These are phyloP conservation scores for Blastomyces parvus DNA, from an alignment of 2,329 filamentous ascomycete species.

Conservation along the genomic window DNA sequence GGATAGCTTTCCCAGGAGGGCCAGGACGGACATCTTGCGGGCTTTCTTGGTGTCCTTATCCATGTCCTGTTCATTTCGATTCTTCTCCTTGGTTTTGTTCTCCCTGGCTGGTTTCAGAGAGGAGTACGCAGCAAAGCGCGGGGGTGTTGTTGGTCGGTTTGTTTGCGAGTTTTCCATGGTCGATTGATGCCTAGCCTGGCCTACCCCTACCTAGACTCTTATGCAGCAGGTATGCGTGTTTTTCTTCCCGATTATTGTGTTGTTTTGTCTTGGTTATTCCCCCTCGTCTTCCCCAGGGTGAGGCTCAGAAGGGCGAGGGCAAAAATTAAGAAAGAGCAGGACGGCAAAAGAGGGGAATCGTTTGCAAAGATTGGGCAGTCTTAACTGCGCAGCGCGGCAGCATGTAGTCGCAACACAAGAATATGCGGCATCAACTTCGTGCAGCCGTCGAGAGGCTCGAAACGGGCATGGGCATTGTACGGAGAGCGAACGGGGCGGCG, in stretches of 20 bases:
- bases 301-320: not conserved
- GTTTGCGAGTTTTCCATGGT: not conserved
- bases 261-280: not conserved
- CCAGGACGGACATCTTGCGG: not conserved
- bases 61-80: not conserved
- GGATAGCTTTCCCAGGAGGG: constrained; percentile 3
- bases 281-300: not conserved
- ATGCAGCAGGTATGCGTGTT: not conserved
- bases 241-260: not conserved
- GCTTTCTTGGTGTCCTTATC: not conserved
- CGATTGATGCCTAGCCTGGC: too few relatives aligned
- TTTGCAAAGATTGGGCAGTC: not conserved
- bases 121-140: not conserved
- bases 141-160: not conserved
- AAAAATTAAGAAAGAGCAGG: not conserved
- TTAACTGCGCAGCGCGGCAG: not conserved
- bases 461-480: not conserved
- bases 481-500: not conserved
- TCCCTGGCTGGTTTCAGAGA: not conserved
- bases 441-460: not conserved
- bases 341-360: not conserved
- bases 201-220: not conserved
- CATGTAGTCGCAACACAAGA: not conserved
- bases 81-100: not conserved
- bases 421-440: not conserved